Percentiles rank a stretch among this genome's conserved stretches.
phyloP scores from a whole-genome alignment of 2,329 filamentous ascomycete genomes.

The Chrysoporthe puriensis region DNA sequence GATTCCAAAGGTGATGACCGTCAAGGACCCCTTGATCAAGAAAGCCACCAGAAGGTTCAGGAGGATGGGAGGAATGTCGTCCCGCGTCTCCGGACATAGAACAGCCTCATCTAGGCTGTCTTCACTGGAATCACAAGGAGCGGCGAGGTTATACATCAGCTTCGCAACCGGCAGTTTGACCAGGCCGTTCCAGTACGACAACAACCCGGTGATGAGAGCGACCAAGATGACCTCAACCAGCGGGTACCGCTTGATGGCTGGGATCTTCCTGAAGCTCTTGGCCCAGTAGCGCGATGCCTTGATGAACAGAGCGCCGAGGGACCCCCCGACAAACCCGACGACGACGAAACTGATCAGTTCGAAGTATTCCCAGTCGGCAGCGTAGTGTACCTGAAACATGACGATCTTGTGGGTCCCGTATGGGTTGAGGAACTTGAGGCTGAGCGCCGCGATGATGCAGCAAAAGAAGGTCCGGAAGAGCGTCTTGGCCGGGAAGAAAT shows the following conservation, averaged over 20 bases:
- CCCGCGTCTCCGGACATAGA: slow-evolving; percentile 72
- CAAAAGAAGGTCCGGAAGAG: slow-evolving; percentile 98
- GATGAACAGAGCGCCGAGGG: slow-evolving; percentile 89
- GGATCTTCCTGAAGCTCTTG: slow-evolving; percentile 80
- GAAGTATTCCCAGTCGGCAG: slow-evolving; percentile 91
- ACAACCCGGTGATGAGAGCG: slow-evolving; percentile 78
- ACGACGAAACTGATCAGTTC: slow-evolving; percentile 84
- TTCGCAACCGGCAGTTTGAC: slow-evolving; percentile 90
- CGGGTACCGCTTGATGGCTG: slow-evolving; percentile 79
- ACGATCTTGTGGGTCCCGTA: slow-evolving; percentile 98
- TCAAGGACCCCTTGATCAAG: slow-evolving; percentile 86
- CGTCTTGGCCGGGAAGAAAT: slow-evolving; percentile 97
- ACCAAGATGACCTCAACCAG: slow-evolving; percentile 88
- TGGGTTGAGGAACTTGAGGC: slow-evolving; percentile 92
- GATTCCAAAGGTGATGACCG: slow-evolving; percentile 90
- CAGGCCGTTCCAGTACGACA: slow-evolving; percentile 92
- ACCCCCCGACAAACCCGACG: slow-evolving; percentile 84
- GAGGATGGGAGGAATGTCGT: slow-evolving; percentile 80
- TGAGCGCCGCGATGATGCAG: slow-evolving; percentile 89
- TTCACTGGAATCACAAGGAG: slow-evolving; percentile 77
- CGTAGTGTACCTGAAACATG: slow-evolving; percentile 90
- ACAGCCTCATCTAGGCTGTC: slow-evolving; percentile 67
- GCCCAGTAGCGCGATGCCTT: slow-evolving; percentile 94
- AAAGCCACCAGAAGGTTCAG: slow-evolving; percentile 75
- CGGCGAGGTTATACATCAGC: slow-evolving; percentile 85